Base-by-base conservation (phyloP, 202 grass and related monocot species). In the Sporobolus alterniflorus region DNA sequence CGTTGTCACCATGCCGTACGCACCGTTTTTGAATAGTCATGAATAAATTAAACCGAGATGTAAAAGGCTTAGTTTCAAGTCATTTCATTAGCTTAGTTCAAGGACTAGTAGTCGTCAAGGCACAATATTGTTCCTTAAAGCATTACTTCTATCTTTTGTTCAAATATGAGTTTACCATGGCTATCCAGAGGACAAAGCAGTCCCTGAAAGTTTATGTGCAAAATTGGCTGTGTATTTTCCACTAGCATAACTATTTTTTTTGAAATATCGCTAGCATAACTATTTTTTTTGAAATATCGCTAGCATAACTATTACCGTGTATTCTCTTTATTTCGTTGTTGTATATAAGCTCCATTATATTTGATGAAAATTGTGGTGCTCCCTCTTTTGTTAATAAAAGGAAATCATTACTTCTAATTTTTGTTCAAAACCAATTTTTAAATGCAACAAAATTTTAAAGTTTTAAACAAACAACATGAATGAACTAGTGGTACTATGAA, bases 401-500 rank as follows among this genome's bases (percentile, higher is more conserved):
- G 24, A 60, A 60, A 29, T 14, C 24, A 31, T 31, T 17, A 29
- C 5, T 62, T 31, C 13, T 16, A 2, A 64, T 3, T 32, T 7
- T 64, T 34, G 18, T 36, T 21, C 30, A 39, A n/a, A 65, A 65
- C 3, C 7, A 32, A 63, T 63, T 14, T 31, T 31, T n/a, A 46
- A 64, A 21, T 65, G 42, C 32, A 50, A 0, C 10, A 32, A 24
- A 49, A 30, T 61, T 15, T 11, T 67, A 20, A 39, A 39, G 7
- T 3, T 3, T 39, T 39, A 39, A 49, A 11, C 13, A 12, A 49
- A n/a, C 29, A 11, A 18, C 11, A 14, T 80, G 11, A 68, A 22
- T 75, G 21, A 75, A 62, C 29, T 61, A 64, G 69, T 63, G 26
- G 25, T 83, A 49, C 69, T 46, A 61, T 43, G 5, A 44, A 69